Conservation (phyloP, 257 asterid genomes). For the Solanum chiquidenum region DNA sequence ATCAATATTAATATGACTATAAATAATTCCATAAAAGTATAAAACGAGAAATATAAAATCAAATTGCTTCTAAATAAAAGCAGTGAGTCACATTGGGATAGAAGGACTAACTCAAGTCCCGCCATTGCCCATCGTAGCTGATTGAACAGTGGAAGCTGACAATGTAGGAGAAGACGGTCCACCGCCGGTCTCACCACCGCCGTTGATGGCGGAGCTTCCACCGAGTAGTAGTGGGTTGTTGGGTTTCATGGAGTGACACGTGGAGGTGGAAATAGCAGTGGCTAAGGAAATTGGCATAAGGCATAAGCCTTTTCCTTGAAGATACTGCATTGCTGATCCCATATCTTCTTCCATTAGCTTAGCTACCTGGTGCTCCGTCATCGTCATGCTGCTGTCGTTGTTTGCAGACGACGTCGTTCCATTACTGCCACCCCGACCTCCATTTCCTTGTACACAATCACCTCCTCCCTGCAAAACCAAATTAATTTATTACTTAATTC, state of each 20-base stretch:
- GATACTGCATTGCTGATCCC: constrained; percentile 97
- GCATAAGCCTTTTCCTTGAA: constrained; percentile 89
- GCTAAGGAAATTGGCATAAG: constrained; percentile 94
- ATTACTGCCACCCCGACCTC: constrained; percentile 23
- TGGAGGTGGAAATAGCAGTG: constrained; percentile 70
- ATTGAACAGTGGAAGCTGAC: constrained; percentile 65
- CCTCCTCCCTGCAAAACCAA: background rate
- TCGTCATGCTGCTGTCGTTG: constrained; percentile 52
- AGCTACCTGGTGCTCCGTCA: constrained; percentile 86
- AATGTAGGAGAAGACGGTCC: constrained; percentile 49
- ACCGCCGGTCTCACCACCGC: background rate
- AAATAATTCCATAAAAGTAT: background rate
- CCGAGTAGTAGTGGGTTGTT: constrained; percentile 14
- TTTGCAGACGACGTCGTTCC: constrained; percentile 40
- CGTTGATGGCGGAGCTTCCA: constrained; percentile 23
- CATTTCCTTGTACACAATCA: constrained; percentile 24
- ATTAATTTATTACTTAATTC: too few relatives aligned
- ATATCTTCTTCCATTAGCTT: constrained; percentile 94
- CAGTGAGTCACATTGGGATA: background rate
- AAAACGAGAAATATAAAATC: background rate
- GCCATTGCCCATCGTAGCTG: constrained; percentile 38
- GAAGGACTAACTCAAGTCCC: constrained; percentile 11
- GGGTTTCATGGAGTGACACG: constrained; percentile 54
- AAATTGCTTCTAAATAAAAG: background rate
- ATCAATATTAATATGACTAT: background rate